phyloP scores from a whole-genome alignment of 176 grass and related monocot genomes.

The Eragrostis nindensis region DNA sequence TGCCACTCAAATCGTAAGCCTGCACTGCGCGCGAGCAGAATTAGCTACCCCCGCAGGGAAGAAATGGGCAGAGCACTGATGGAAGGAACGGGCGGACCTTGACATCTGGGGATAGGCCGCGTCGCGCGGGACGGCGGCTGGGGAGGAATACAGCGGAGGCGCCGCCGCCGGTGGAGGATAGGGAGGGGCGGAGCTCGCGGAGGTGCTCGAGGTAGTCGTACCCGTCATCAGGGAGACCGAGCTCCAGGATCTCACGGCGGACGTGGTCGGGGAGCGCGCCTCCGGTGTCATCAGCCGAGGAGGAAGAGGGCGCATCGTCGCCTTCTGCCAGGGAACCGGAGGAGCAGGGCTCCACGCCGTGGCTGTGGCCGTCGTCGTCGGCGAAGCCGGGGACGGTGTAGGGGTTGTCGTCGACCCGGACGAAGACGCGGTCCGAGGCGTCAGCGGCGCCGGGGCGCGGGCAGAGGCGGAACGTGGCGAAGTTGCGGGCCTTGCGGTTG shows the following conservation, averaged over 20 bases:
- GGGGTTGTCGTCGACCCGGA: conserved; percentile 75
- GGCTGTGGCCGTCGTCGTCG: conserved; percentile 34
- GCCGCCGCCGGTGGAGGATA: conserved; percentile 55
- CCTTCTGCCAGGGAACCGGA: conserved; percentile 11
- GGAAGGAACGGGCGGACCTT: conserved; percentile 47
- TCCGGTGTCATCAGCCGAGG: neutral
- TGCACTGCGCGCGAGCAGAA: conserved; percentile 4
- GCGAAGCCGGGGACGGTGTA: conserved; percentile 64
- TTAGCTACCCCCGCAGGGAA: neutral
- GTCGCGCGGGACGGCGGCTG: conserved; percentile 48
- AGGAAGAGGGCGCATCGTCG: conserved; percentile 28
- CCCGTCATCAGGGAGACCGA: conserved; percentile 87
- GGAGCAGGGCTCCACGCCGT: neutral
- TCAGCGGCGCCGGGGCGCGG: conserved; percentile 64
- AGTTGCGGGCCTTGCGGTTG: conserved; percentile 64
- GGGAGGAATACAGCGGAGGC: conserved; percentile 62
- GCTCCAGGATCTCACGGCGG: conserved; percentile 68
- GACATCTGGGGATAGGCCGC: conserved; percentile 56
- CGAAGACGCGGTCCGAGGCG: conserved; percentile 72
- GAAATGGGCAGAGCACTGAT: neutral
- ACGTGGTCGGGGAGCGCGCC: conserved; percentile 43
- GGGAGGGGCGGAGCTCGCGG: conserved; percentile 69
- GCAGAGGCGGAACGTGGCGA: conserved; percentile 79
- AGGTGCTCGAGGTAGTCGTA: conserved; percentile 91
- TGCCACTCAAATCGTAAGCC: conserved; percentile 73